Conservation (phyloP, 2,329 filamentous ascomycete species). For the Penicillium oxalicum region DNA sequence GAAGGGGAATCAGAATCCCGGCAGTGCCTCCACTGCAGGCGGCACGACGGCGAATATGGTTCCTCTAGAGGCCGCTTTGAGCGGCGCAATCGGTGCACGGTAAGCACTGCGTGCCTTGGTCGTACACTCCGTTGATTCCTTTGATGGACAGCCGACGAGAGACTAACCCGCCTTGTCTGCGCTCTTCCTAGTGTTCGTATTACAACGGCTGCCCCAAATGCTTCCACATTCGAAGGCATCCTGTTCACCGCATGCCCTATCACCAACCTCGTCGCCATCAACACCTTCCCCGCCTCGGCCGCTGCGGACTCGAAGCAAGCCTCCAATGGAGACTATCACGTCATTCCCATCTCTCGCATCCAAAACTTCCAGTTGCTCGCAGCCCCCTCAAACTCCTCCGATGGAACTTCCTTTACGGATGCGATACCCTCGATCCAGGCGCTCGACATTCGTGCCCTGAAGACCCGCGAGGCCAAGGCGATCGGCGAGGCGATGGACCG, state of each 20-base stretch:
- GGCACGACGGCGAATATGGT: constrained; percentile 42
- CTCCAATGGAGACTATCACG: constrained; percentile 52
- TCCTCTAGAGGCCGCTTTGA: constrained; percentile 49
- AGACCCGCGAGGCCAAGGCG: constrained; percentile 51
- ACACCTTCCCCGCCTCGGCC: constrained; percentile 44
- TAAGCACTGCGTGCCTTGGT: constrained; percentile 32
- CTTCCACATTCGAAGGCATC: constrained; percentile 53
- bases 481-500: constrained; percentile 52
- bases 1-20: constrained; percentile 38
- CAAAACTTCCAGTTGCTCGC: constrained; percentile 51
- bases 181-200: constrained; percentile 48
- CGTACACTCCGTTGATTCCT: too few relatives aligned
- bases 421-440: constrained; percentile 38
- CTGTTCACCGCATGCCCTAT: constrained; percentile 58
- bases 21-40: constrained; percentile 34
- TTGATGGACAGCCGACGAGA: too few relatives aligned
- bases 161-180: background rate
- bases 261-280: constrained; percentile 57
- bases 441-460: constrained; percentile 51
- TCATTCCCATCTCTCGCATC: constrained; percentile 56
- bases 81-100: constrained; percentile 57
- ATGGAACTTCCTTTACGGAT: constrained; percentile 43
- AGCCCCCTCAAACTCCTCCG: constrained; percentile 29
- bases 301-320: constrained; percentile 30
- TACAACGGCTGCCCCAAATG: constrained; percentile 47